A percentile compares a stretch with the other conserved stretches of the same genome.
These are phyloP conservation scores for Scheffersomyces ergatensis DNA, from an alignment of 805 yeast genomes.

Conservation along the genomic window DNA sequence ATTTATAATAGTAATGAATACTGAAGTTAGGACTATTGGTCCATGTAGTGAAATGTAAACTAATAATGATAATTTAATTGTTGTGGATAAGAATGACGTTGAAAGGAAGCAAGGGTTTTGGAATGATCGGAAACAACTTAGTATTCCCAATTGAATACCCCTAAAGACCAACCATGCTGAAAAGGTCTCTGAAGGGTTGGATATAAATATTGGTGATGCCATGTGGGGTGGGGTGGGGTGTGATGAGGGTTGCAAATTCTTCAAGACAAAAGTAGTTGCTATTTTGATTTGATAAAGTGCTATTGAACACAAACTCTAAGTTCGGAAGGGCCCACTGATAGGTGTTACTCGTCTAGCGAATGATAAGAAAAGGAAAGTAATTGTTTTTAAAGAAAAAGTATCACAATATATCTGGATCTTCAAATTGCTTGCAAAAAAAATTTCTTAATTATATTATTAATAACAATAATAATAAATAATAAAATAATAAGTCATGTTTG, in stretches of 20 bases:
- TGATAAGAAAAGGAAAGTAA: no score
- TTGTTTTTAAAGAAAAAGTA: no score
- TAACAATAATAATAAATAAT: no score
- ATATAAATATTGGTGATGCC: constrained; percentile 61
- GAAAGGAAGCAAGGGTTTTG: constrained; percentile 41
- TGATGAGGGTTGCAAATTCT: not conserved
- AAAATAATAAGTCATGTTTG: not conserved
- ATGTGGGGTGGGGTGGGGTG: constrained; percentile 20
- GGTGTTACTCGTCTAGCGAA: no score
- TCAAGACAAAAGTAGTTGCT: no score
- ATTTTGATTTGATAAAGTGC: no score
- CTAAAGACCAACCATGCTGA: constrained; percentile 46
- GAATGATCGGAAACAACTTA: constrained; percentile 47
- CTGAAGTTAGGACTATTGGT: constrained; percentile 15
- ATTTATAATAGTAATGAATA: constrained; percentile 7
- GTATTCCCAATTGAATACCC: constrained; percentile 51
- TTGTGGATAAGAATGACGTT: constrained; percentile 26
- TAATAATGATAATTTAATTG: constrained; percentile 33
- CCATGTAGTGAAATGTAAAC: constrained; percentile 31
- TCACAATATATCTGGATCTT: no score
- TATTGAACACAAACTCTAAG: no score
- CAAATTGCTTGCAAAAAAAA: no score
- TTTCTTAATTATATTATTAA: no score
- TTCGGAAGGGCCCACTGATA: no score
- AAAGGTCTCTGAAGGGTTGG: constrained; percentile 57